Evolutionary conservation across 768 basidiomycete genomes (phyloP).

Genomic region (Naematelia aurantialba): DNA sequence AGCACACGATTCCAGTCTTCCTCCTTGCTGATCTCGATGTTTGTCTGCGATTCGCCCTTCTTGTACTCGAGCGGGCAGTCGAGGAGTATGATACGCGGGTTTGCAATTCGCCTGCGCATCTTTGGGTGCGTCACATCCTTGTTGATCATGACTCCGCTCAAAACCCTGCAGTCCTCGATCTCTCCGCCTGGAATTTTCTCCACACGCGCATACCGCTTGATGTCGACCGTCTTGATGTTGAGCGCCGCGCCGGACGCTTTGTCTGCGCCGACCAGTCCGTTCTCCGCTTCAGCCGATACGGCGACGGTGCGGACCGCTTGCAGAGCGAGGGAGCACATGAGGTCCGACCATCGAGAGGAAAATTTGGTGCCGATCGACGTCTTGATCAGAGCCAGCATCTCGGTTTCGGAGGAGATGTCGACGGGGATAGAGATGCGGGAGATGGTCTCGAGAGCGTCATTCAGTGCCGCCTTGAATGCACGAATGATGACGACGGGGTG

Average conservation of each 20-base stretch:
- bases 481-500: conserved; percentile 99
- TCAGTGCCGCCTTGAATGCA: conserved; percentile 93
- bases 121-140: conserved; percentile 98
- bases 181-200: conserved; percentile 98
- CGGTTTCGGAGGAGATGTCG: conserved; percentile 72
- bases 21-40: conserved; percentile 95
- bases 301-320: conserved; percentile 88
- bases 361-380: conserved; percentile 99
- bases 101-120: conserved; percentile 85
- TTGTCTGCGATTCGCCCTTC: conserved; percentile 97
- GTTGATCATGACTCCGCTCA: conserved; percentile 93
- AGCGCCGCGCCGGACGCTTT: conserved; percentile 11
- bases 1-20: conserved; percentile 87
- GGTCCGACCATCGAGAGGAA: conserved; percentile 89
- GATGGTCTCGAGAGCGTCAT: conserved; percentile 84
- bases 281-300: conserved; percentile 59
- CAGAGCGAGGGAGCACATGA: conserved; percentile 93
- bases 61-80: conserved; percentile 98
- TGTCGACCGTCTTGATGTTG: conserved; percentile 78
- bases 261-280: conserved; percentile 28
- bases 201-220: conserved; percentile 95
- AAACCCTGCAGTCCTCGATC: conserved; percentile 83
- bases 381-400: conserved; percentile 96
- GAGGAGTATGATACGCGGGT: conserved; percentile 80
- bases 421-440: conserved; percentile 84